Evolutionary conservation across 805 yeast species (phyloP), one percentile per base, ranked within the genome.

Genomic region (Wickerhamomyces rabaulensis): DNA sequence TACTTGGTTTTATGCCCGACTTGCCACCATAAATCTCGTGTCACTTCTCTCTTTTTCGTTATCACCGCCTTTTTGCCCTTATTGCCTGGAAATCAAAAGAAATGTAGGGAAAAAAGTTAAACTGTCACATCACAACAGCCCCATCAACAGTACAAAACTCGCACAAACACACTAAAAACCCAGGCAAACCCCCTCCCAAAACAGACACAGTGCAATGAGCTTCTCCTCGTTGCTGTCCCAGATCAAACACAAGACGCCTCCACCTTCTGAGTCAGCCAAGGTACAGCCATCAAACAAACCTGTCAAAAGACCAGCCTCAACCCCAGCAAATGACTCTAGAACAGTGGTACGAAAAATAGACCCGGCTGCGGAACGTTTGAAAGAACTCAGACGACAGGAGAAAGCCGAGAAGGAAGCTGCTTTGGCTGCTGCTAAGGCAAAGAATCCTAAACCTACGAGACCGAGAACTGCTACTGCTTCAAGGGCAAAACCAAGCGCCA

Each of bases 341-440:
- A 16, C n/a, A 12, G 16, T 41, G 1, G 31, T 49, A 2, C 54
- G 71, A 43, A 61, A 65, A 20, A 69, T 74, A 6, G 92, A 85
- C 58, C 89, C 91, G 0, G 88, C 88, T 4, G 87, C 85, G 9
- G 79, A 78, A 33, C 64, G 84, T 47, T 65, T 85, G 35, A 85
- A 85, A 53, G 90, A 83, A 48, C 78, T 82, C 3, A 68, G 92
- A 58, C 68, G 79, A 49, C 64, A 70, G 38, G 89, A 85, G 51
- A 70, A 66, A 36, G 76, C 76, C 33, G 63, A 60, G 44, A 64
- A 59, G 40, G 62, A 61, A 19, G 68, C 68, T 39, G 62, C 40
- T 2, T 21, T 22, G 2, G 40, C 46, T n/a, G 43, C 41, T 4
- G 38, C 68, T 44, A 69, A 68, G 41, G 39, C 23, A 19, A 36